Base-by-base conservation (phyloP, 805 yeast genomes). In the Ogataea nonfermentans region DNA sequence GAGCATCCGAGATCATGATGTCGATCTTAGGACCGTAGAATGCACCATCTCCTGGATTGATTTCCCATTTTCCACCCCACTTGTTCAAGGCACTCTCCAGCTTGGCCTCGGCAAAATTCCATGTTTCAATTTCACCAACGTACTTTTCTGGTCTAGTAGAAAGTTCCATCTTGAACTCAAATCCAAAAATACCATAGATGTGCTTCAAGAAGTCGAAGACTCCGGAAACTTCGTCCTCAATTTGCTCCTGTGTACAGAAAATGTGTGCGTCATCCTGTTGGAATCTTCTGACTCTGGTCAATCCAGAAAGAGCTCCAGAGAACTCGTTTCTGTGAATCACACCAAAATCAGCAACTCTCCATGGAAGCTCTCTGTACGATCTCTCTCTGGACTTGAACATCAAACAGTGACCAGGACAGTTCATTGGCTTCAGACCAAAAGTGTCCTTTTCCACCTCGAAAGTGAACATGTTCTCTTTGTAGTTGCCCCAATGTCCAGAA, bases 231-330 rank as follows among this genome's bases (percentile, higher is more conserved):
- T 91, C 98, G 38, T 68, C 64, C 61, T 81, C 95, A 54, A 91
- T 88, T 73, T 91, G 98, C 48, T 84, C 95, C 53, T 77, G 81
- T 40, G 88, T 81, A 74, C 98, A 93, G 84, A 91, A 91, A 53
- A 91, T 91, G 66, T 91, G 99, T 33, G 96, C 97, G 69, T 91
- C 99, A 67, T 91, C 99, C 72, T 91, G 99, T 68, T 91, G 99
- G 85, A 91, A 91, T 68, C 98, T 81, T 71, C 99, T 85, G 32
- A 93, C 98, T 71, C 99, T 84, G 41, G 99, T 93, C 65, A 91
- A 79, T 35, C 93, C 93, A 29, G 96, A 80, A 52, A 91, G 74
- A 9, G 98, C 97, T 67, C 98, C 98, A 29, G 93, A 81, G 55
- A 84, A 86, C 68, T 91, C 99, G 65, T 91, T 91, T 74, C 99